These are phyloP conservation scores for Aspergillus candidus DNA, from an alignment of 2,329 filamentous ascomycete species.

Conservation along the genomic window DNA sequence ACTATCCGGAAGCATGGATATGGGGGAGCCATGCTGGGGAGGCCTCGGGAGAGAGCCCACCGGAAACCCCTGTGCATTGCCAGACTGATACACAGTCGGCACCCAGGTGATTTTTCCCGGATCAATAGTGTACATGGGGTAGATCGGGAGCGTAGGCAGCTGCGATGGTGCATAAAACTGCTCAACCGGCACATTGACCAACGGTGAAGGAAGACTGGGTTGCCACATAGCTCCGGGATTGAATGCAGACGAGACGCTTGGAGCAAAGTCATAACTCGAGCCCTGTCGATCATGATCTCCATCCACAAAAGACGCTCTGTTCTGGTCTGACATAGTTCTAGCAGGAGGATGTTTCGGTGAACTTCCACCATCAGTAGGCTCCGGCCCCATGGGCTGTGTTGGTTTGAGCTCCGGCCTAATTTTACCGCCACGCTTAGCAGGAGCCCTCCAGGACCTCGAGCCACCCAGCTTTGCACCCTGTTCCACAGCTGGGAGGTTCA, in stretches of 20 bases:
- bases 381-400: no score
- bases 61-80: conserved; percentile 7
- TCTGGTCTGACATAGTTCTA: no score
- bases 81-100: conserved; percentile 11
- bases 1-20: conserved; percentile 6
- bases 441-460: no score
- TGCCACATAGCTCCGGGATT: conserved; percentile 8
- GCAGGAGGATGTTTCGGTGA: no score
- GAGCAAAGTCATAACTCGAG: conserved; percentile 3
- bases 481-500: conserved; percentile 22
- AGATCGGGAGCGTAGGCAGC: conserved; percentile 10
- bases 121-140: conserved; percentile 5
- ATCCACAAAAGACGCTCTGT: background rate
- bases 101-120: conserved; percentile 13
- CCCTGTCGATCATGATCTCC: conserved; percentile 1
- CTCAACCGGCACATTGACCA: conserved; percentile 5
- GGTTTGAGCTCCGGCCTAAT: no score
- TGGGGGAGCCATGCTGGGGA: conserved; percentile 9
- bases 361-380: no score
- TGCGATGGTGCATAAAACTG: conserved; percentile 9
- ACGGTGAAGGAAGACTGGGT: conserved; percentile 1
- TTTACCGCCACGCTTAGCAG: no score
- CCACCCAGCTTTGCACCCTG: background rate
- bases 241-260: conserved; percentile 8
- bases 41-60: conserved; percentile 10